Evolutionary conservation across 306 rosid species (phyloP), one percentile per base, ranked within the genome.

Genomic region (Myrica gale): DNA sequence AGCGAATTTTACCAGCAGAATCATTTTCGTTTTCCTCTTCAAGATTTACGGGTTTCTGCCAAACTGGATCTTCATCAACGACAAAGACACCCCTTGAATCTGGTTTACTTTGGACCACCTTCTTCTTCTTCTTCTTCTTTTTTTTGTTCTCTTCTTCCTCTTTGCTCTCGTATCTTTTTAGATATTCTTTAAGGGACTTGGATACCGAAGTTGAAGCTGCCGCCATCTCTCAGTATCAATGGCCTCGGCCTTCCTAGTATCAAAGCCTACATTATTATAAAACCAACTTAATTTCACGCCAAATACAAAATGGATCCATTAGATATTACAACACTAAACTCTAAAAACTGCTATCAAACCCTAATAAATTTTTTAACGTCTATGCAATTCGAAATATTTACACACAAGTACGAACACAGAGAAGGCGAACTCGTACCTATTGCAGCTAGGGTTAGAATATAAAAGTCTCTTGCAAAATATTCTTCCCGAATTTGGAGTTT

Each of bases 31-130:
- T 82, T 72, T 91, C 96, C 80, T 85, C 96, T 76, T 60, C 89
- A 51, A 88, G 68, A 65, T 85, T 85, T n/a, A 94, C 47, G 11
- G 95, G 93, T 74, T 90, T 94, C 82, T 88, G 93, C 97, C 96
- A 94, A 37, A 84, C 71, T n/a, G 97, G 98, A 44, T 94, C 98
- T 81, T 90, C 90, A 69, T 94, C 93, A 68, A 91, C 90, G 12
- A 94, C 90, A 41, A 87, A 73, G 79, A 91, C 83, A 21, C 97
- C 89, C 17, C 73, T 55, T 42, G 88, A 81, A 58, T 83, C 88
- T 7, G 86, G 80, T 56, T 81, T 87, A 72, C 61, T 60, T 78
- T 60, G 69, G 80, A 78, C 78, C 73, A 70, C 61, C 82, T 76
- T 86, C 81, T 82, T 76, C 80, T 79, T 87, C 62, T 75, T 87